These are phyloP conservation scores for Aquilaria yunnanensis DNA, from an alignment of 345 rosid species.

Conservation along the genomic window DNA sequence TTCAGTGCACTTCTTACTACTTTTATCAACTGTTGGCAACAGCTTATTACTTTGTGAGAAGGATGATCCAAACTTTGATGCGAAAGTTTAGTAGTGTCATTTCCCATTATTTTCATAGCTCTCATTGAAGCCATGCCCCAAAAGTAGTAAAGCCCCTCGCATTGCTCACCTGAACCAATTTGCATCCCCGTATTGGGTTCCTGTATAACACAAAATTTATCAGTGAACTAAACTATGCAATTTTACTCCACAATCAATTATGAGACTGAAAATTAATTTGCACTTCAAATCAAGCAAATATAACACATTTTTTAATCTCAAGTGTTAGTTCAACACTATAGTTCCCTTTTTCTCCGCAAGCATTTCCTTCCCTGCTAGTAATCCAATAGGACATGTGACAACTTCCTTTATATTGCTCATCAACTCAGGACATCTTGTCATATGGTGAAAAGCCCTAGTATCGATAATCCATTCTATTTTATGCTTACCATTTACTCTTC, in stretches of 20 bases:
- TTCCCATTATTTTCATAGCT: too few species aligned
- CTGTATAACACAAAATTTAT: not conserved
- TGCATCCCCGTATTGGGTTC: not conserved
- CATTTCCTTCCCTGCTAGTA: not conserved
- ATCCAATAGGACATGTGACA: not conserved
- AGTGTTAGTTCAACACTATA: not conserved
- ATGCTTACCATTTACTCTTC: not conserved
- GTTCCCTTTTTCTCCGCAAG: not conserved
- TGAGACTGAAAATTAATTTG: not conserved
- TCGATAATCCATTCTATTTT: slow-evolving; percentile 7
- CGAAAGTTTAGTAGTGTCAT: too few species aligned
- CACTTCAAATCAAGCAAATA: too few species aligned
- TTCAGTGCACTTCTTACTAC: too few species aligned
- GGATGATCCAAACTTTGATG: too few species aligned
- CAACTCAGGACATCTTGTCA: not conserved
- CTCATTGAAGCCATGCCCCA: too few species aligned
- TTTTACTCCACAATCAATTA: not conserved
- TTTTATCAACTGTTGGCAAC: too few species aligned
- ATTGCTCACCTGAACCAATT: not conserved
- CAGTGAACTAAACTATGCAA: not conserved
- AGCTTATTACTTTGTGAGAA: too few species aligned
- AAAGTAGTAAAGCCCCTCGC: not conserved
- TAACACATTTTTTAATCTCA: not conserved
- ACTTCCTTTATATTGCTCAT: not conserved
- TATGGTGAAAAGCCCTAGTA: slow-evolving; percentile 1